phyloP scores from a whole-genome alignment of 140 eudicot genomes.

The Bidens hawaiensis region DNA sequence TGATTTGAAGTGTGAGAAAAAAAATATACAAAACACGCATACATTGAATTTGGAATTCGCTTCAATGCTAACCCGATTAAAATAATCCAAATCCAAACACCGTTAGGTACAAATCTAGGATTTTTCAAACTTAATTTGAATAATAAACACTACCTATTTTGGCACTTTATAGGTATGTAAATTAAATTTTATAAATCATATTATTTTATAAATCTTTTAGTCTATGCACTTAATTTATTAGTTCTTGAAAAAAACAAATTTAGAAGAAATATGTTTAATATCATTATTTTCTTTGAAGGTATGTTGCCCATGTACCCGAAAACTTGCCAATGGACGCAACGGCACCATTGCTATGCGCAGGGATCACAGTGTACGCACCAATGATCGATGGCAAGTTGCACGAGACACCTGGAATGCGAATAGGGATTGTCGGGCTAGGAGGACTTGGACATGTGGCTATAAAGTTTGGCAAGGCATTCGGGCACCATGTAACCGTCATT shows the following conservation, averaged over 20 bases:
- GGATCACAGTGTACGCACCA: conserved; percentile 73
- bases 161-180: neutral
- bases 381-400: conserved; percentile 55
- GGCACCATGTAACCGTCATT: conserved; percentile 78
- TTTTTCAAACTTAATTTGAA: too few relatives aligned
- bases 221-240: neutral
- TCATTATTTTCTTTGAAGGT: conserved; percentile 30
- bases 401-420: conserved; percentile 30
- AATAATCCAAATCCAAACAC: too few relatives aligned
- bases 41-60: too few relatives aligned
- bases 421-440: conserved; percentile 78
- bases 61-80: too few relatives aligned
- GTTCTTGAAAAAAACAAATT: too few relatives aligned
- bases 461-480: conserved; percentile 81
- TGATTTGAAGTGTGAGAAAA: too few relatives aligned
- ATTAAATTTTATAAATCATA: neutral
- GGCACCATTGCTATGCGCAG: conserved; percentile 89
- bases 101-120: too few relatives aligned
- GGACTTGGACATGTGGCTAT: conserved; percentile 85
- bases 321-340: conserved; percentile 67
- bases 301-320: conserved; percentile 63
- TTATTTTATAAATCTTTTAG: neutral
- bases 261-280: too few relatives aligned
- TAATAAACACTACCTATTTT: neutral
- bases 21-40: too few relatives aligned